Evolutionary conservation across 192 early-diverging fungal genomes (phyloP).

Genomic region (Rhizophlyctis rosea): DNA sequence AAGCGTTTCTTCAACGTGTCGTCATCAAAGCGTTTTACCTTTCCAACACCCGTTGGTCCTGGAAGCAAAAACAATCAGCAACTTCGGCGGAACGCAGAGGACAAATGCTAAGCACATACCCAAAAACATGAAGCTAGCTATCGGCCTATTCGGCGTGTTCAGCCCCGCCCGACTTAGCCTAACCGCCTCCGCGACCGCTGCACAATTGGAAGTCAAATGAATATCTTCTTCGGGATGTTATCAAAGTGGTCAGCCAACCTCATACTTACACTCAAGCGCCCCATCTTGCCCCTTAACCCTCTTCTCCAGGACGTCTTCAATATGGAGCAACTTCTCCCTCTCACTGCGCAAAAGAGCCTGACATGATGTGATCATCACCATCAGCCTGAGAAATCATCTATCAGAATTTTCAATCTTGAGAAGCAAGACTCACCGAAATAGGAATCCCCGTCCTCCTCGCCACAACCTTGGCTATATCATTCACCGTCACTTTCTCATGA

Average conservation of each 20-base stretch:
- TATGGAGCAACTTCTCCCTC: constrained; percentile 69
- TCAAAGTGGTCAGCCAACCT: too few species aligned
- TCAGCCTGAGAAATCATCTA: background rate
- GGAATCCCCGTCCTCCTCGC: constrained; percentile 87
- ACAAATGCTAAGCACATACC: constrained; percentile 86
- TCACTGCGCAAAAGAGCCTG: constrained; percentile 62
- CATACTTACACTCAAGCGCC: constrained; percentile 72
- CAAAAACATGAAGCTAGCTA: constrained; percentile 85
- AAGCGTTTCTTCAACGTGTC: background rate
- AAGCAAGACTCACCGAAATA: constrained; percentile 49
- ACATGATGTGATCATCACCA: background rate
- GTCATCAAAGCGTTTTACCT: constrained; percentile 70
- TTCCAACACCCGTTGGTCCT: constrained; percentile 35
- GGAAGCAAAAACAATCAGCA: background rate
- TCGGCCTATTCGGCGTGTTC: constrained; percentile 65
- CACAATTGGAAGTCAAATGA: too few species aligned
- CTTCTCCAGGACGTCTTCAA: constrained; percentile 63
- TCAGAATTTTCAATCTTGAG: background rate
- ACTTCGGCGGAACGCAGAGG: background rate
- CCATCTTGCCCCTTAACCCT: constrained; percentile 81
- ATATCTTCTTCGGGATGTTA: too few species aligned
- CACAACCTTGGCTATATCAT: constrained; percentile 84
- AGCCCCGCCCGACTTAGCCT: constrained; percentile 77
- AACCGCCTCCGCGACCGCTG: constrained; percentile 83
- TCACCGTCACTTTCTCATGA: constrained; percentile 74